phyloP scores from a whole-genome alignment of 768 basidiomycete species.

The Pulveroboletus sp. region DNA sequence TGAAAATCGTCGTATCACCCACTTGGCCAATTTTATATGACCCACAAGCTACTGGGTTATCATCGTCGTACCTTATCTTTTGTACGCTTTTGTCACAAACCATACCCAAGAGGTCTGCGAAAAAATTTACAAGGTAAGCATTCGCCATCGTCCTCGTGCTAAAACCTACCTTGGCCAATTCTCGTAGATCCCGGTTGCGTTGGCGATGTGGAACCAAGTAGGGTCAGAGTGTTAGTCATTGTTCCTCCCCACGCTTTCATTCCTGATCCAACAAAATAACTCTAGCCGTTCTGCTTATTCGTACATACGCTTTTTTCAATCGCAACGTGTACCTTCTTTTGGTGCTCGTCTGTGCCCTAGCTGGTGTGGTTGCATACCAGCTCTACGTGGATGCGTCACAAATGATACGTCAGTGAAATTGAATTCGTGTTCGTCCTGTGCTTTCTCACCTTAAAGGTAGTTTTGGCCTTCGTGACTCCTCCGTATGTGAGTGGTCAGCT shows the following conservation, averaged over 20 bases:
- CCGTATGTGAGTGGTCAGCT: constrained; percentile 44
- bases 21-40: constrained; percentile 1
- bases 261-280: constrained; percentile 8
- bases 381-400: constrained; percentile 74
- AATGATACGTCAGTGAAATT: constrained; percentile 57
- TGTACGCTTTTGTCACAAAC: constrained; percentile 71
- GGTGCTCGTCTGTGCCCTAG: constrained; percentile 59
- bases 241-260: not conserved
- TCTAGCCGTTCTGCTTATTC: constrained; percentile 71
- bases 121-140: constrained; percentile 60
- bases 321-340: constrained; percentile 64
- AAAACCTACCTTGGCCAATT: not conserved
- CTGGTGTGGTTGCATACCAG: constrained; percentile 76
- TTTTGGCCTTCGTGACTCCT: constrained; percentile 61
- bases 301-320: constrained; percentile 85
- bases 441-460: constrained; percentile 31
- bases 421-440: not conserved
- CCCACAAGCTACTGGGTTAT: constrained; percentile 74
- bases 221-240: constrained; percentile 61
- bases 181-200: constrained; percentile 66
- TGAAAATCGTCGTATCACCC: constrained; percentile 20
- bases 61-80: constrained; percentile 68
- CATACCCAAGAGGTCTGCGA: constrained; percentile 61
- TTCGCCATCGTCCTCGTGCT: not conserved
- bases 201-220: constrained; percentile 87